These are phyloP conservation scores for Podila epicladia DNA, from an alignment of 192 early-diverging fungal species.

Conservation along the genomic window DNA sequence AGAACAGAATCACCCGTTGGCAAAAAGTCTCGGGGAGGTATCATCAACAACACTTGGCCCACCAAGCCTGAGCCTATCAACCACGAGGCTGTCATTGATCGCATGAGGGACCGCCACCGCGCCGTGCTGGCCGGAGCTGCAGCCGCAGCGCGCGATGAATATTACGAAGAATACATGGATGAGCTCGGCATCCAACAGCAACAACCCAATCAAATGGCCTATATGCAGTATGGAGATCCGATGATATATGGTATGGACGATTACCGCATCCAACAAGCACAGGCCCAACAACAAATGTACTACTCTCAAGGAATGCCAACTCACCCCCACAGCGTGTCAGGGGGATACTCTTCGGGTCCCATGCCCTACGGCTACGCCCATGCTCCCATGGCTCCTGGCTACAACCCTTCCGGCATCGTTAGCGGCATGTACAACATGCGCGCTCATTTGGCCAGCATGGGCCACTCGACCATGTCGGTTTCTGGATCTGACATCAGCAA, in stretches of 20 bases:
- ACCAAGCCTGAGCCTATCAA: slow-evolving; percentile 6
- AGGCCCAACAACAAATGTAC: slow-evolving; percentile 6
- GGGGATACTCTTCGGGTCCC: not conserved
- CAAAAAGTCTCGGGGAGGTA: not conserved
- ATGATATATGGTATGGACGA: slow-evolving; percentile 35
- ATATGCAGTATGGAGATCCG: slow-evolving; percentile 14
- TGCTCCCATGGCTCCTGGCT: not conserved
- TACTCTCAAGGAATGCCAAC: slow-evolving; percentile 5
- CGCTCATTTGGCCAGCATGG: not conserved
- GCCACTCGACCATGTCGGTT: not conserved
- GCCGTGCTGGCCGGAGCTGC: slow-evolving; percentile 18
- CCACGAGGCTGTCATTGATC: slow-evolving; percentile 27
- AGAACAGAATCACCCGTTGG: not conserved
- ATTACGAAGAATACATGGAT: slow-evolving; percentile 35
- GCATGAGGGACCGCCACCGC: slow-evolving; percentile 43
- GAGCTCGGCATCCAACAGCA: slow-evolving; percentile 12
- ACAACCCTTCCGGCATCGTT: not conserved
- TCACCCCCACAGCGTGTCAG: not conserved
- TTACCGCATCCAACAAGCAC: slow-evolving; percentile 8
- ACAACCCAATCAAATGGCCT: slow-evolving; percentile 3
- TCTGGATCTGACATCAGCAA: not conserved
- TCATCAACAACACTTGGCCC: not conserved
- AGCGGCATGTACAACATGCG: slow-evolving; percentile 1
- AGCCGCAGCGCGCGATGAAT: slow-evolving; percentile 28
- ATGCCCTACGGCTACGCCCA: slow-evolving; percentile 9